Percentiles rank a stretch among this genome's conserved stretches.
These are phyloP conservation scores for Eucalyptus caleyi DNA, from an alignment of 345 rosid species.

Conservation along the genomic window DNA sequence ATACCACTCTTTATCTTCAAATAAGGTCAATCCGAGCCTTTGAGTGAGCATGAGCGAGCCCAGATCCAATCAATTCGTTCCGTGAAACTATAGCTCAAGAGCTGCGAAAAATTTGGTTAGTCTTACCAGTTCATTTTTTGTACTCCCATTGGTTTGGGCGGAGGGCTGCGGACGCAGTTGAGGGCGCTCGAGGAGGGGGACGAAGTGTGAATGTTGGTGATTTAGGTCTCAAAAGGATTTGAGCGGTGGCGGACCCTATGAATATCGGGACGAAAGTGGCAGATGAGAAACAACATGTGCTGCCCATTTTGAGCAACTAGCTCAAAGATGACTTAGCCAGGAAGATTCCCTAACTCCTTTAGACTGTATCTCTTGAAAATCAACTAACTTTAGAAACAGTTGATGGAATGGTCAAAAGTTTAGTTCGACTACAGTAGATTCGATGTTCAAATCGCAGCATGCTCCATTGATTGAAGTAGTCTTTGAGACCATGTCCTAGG, in stretches of 20 bases:
- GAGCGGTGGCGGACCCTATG: neutral
- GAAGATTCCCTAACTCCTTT: neutral
- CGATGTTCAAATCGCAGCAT: no score
- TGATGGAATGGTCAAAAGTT: neutral
- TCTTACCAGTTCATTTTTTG: neutral
- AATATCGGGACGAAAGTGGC: neutral
- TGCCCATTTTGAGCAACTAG: neutral
- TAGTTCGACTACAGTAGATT: neutral
- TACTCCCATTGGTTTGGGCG: neutral
- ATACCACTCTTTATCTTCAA: neutral
- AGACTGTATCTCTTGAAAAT: neutral
- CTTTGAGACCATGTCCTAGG: neutral
- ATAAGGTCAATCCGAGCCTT: neutral
- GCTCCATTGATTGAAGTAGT: no score
- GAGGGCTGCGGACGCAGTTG: neutral
- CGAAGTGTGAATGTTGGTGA: neutral
- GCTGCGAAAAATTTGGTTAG: neutral
- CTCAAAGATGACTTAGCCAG: neutral
- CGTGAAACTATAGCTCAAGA: neutral
- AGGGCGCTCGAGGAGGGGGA: neutral
- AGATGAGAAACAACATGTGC: neutral
- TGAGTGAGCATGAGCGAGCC: neutral
- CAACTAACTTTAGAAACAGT: neutral
- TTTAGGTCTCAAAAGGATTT: neutral
- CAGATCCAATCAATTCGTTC: accelerated